phyloP scores from a whole-genome alignment of 495 filamentous ascomycete species.

The Haplographium delicatum region DNA sequence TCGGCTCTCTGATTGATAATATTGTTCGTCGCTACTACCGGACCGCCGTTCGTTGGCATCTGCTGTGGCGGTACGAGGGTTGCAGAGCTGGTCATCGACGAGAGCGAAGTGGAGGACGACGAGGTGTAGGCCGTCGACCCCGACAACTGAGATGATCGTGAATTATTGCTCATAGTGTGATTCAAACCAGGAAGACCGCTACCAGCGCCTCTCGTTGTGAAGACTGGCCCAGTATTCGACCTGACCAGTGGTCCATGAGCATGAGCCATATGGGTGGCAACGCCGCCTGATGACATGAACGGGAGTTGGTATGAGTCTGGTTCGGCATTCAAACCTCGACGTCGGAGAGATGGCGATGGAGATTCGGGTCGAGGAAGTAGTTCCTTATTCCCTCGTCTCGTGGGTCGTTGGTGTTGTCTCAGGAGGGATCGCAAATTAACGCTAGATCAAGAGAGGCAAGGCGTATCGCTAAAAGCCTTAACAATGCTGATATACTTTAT shows the following conservation, averaged over 20 bases:
- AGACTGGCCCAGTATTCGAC: constrained; percentile 47
- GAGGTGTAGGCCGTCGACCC: constrained; percentile 45
- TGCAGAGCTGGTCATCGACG: constrained; percentile 38
- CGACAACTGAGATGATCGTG: constrained; percentile 49
- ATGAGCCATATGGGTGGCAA: constrained; percentile 39
- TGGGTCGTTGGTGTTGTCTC: constrained; percentile 8
- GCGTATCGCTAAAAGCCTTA: background rate
- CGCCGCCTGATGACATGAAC: constrained; percentile 19
- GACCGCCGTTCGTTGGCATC: constrained; percentile 41
- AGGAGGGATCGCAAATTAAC: background rate
- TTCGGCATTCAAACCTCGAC: constrained; percentile 22
- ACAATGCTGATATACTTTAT: background rate
- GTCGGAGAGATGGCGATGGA: constrained; percentile 1
- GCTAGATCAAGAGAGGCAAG: background rate
- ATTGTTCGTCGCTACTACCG: constrained; percentile 69
- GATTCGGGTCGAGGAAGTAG: background rate
- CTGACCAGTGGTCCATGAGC: constrained; percentile 38
- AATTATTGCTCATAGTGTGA: constrained; percentile 39
- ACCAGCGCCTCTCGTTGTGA: constrained; percentile 30
- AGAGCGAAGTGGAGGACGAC: constrained; percentile 36
- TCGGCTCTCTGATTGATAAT: constrained; percentile 95
- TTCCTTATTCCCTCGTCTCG: constrained; percentile 9
- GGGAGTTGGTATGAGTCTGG: background rate
- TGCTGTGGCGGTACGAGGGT: constrained; percentile 30
- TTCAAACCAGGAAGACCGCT: constrained; percentile 28